These are phyloP conservation scores for Berkeleyomyces rouxiae DNA, from an alignment of 2,329 filamentous ascomycete species.

Conservation along the genomic window DNA sequence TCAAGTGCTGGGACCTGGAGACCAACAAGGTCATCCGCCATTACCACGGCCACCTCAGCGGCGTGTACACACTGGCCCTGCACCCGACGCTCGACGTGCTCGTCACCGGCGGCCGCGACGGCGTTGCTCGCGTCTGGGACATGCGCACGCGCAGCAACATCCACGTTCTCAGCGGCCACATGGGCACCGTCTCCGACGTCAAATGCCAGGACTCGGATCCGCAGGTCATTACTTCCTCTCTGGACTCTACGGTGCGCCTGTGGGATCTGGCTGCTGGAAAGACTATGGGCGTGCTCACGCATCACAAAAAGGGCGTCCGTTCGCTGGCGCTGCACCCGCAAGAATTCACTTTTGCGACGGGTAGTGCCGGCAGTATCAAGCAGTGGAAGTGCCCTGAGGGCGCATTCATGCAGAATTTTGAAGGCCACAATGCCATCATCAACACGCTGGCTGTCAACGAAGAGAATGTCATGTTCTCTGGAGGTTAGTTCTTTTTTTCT, in stretches of 20 bases:
- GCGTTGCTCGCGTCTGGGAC: constrained; percentile 91
- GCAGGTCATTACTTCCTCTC: constrained; percentile 82
- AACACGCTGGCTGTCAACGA: constrained; percentile 88
- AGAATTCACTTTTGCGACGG: constrained; percentile 92
- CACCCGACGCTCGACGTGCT: constrained; percentile 91
- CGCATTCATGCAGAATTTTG: constrained; percentile 98
- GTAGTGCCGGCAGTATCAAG: constrained; percentile 86
- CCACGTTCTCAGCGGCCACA: constrained; percentile 83
- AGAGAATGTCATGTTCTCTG: constrained; percentile 87
- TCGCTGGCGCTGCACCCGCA: constrained; percentile 69
- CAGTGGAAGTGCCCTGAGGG: constrained; percentile 99
- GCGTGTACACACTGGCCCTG: constrained; percentile 84
- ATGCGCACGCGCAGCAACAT: constrained; percentile 95
- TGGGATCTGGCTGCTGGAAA: constrained; percentile 97
- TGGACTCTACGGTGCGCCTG: constrained; percentile 78
- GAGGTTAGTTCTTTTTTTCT: constrained; percentile 30
- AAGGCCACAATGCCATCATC: constrained; percentile 90
- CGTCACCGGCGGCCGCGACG: constrained; percentile 86
- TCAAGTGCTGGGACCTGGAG: constrained; percentile 98
- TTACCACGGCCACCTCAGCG: constrained; percentile 92
- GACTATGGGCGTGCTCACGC: constrained; percentile 86
- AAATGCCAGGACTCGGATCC: constrained; percentile 93
- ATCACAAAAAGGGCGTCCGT: constrained; percentile 95
- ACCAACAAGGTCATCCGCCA: constrained; percentile 99
- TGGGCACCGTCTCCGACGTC: constrained; percentile 73